phyloP scores from a whole-genome alignment of 2,329 filamentous ascomycete genomes.

The Aspergillus pseudoglaucus region DNA sequence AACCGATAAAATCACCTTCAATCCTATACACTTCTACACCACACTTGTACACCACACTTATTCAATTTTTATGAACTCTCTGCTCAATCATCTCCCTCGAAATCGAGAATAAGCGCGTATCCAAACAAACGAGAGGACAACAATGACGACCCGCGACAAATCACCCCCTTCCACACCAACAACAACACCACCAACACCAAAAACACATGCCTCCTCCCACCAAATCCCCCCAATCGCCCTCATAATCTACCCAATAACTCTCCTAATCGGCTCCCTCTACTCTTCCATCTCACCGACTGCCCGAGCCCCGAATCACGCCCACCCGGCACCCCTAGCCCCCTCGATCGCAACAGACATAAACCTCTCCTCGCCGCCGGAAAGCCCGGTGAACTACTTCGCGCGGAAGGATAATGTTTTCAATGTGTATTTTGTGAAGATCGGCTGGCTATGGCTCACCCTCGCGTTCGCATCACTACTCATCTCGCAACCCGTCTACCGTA shows the following conservation, averaged over 20 bases:
- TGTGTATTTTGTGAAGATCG: conserved; percentile 84
- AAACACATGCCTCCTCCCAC: neutral
- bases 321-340: conserved; percentile 36
- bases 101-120: too few relatives aligned
- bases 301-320: conserved; percentile 36
- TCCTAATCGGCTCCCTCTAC: conserved; percentile 77
- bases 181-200: conserved; percentile 8
- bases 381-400: conserved; percentile 67
- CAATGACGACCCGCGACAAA: neutral
- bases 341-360: conserved; percentile 25
- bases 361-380: conserved; percentile 13
- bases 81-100: neutral
- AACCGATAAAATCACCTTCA: too few relatives aligned
- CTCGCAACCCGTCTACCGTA: conserved; percentile 53
- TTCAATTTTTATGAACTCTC: neutral
- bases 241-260: conserved; percentile 66
- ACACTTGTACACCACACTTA: neutral
- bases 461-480: conserved; percentile 66
- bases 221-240: conserved; percentile 43
- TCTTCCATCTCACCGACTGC: conserved; percentile 68
- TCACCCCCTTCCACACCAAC: neutral
- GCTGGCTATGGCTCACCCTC: conserved; percentile 83
- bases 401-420: conserved; percentile 93
- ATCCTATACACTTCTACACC: neutral
- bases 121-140: neutral